phyloP scores from a whole-genome alignment of 2,329 filamentous ascomycete species.

The Colletotrichum acutatum region DNA sequence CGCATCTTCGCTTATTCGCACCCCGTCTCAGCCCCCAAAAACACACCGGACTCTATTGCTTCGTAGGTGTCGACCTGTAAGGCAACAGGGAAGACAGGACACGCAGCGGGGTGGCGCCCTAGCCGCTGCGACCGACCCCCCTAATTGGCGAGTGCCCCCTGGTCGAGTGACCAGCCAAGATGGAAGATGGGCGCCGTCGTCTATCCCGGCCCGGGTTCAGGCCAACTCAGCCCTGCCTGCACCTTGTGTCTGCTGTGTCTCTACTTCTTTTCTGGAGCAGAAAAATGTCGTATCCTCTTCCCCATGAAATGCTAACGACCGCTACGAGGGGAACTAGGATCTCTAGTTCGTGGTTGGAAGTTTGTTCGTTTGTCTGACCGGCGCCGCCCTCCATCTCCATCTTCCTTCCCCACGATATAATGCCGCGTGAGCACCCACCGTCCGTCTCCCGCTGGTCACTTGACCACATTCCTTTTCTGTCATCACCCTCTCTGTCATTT shows the following conservation, averaged over 20 bases:
- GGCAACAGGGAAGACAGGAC: background rate
- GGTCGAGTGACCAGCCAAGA: constrained; percentile 33
- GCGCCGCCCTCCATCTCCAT: constrained; percentile 12
- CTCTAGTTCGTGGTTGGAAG: constrained; percentile 5
- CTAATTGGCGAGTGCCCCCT: constrained; percentile 22
- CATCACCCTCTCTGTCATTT: background rate
- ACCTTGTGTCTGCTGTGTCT: constrained; percentile 6
- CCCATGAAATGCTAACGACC: background rate
- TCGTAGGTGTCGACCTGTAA: background rate
- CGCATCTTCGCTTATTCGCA: background rate
- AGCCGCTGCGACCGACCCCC: constrained; percentile 11
- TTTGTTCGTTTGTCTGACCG: constrained; percentile 20
- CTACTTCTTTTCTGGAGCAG: background rate
- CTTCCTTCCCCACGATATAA: constrained; percentile 28
- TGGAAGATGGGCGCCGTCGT: constrained; percentile 17
- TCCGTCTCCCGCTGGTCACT: constrained; percentile 18
- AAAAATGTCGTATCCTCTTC: background rate
- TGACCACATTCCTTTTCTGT: constrained; percentile 28
- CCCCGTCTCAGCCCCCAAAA: constrained; percentile 16
- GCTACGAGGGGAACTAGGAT: background rate
- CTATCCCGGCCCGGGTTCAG: constrained; percentile 1
- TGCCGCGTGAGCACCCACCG: constrained; percentile 31
- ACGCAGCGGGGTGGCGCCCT: constrained; percentile 28
- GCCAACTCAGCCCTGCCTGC: constrained; percentile 33
- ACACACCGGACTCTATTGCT: background rate